Percentiles rank a stretch among this genome's conserved stretches.
These are phyloP conservation scores for Boletus rufocinnamomeus DNA, from an alignment of 768 basidiomycete genomes.

Conservation along the genomic window DNA sequence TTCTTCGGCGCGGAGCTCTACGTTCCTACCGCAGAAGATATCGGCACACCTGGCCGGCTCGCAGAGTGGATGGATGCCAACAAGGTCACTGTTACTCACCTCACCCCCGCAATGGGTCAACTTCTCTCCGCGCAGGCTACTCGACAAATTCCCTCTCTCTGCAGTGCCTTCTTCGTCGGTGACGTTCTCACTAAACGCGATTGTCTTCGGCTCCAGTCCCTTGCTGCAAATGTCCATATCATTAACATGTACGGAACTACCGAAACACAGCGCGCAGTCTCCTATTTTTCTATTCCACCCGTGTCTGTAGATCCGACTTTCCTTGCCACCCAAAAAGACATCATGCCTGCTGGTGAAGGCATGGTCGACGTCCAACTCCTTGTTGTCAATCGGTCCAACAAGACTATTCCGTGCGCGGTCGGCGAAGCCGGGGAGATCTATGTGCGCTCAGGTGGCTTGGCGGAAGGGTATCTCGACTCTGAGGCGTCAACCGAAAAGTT, in stretches of 20 bases:
- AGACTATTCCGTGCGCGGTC: conserved; percentile 82
- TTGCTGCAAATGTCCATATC: conserved; percentile 90
- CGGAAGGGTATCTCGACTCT: conserved; percentile 90
- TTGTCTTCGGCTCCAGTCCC: conserved; percentile 88
- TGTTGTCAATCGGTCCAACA: conserved; percentile 90
- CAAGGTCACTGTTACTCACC: conserved; percentile 91
- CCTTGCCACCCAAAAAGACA: conserved; percentile 91
- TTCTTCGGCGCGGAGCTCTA: conserved; percentile 96
- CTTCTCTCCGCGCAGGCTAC: conserved; percentile 88
- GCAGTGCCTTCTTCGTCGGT: conserved; percentile 97
- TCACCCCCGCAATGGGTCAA: conserved; percentile 99
- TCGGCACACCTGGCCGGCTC: conserved; percentile 92
- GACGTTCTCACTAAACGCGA: conserved; percentile 98
- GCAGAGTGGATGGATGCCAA: conserved; percentile 98
- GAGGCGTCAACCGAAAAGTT: conserved; percentile 90
- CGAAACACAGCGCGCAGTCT: conserved; percentile 98
- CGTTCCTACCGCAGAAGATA: conserved; percentile 95
- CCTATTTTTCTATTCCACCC: conserved; percentile 91
- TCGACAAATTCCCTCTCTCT: conserved; percentile 79
- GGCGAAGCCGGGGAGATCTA: conserved; percentile 99
- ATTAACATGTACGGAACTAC: conserved; percentile 99
- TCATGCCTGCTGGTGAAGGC: conserved; percentile 96
- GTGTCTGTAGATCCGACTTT: conserved; percentile 85
- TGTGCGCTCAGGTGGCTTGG: conserved; percentile 92
- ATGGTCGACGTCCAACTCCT: conserved; percentile 98